These are phyloP conservation scores for Inga laurina DNA, from an alignment of 306 rosid species.

Conservation along the genomic window DNA sequence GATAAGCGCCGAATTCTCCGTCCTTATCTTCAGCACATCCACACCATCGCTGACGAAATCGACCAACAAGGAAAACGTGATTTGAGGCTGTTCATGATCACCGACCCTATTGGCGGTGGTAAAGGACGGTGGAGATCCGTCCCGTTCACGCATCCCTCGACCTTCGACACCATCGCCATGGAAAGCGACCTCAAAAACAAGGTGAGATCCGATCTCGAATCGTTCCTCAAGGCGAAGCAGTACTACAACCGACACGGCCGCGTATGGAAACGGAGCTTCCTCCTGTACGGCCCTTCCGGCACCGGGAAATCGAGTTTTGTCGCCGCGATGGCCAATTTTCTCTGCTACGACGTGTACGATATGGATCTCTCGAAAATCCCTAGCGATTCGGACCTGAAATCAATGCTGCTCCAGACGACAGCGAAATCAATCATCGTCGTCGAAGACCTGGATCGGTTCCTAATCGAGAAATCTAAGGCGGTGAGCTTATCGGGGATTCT, in stretches of 20 bases:
- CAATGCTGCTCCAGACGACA: constrained; percentile 62
- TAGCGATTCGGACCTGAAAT: constrained; percentile 64
- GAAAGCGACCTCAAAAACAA: constrained; percentile 65
- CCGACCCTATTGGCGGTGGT: neutral
- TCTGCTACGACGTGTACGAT: constrained; percentile 68
- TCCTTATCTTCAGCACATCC: constrained; percentile 82
- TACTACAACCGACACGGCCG: constrained; percentile 77
- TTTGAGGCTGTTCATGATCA: constrained; percentile 57
- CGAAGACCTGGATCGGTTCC: constrained; percentile 76
- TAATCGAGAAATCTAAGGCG: constrained; percentile 47
- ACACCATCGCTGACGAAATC: constrained; percentile 64
- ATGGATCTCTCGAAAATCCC: constrained; percentile 53
- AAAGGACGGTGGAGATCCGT: constrained; percentile 57
- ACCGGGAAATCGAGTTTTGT: constrained; percentile 90
- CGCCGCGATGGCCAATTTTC: constrained; percentile 91
- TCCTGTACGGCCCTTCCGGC: constrained; percentile 84
- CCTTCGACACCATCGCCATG: constrained; percentile 78
- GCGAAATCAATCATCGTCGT: constrained; percentile 60
- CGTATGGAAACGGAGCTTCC: constrained; percentile 82
- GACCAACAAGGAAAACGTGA: constrained; percentile 50
- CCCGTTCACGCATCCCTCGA: constrained; percentile 78
- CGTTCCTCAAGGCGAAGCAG: constrained; percentile 69
- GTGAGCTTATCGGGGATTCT: constrained; percentile 58
- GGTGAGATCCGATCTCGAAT: constrained; percentile 75
- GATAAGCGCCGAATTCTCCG: constrained; percentile 75